phyloP scores from a whole-genome alignment of 768 basidiomycete species.

The Coprinopsis marcescibilis region DNA sequence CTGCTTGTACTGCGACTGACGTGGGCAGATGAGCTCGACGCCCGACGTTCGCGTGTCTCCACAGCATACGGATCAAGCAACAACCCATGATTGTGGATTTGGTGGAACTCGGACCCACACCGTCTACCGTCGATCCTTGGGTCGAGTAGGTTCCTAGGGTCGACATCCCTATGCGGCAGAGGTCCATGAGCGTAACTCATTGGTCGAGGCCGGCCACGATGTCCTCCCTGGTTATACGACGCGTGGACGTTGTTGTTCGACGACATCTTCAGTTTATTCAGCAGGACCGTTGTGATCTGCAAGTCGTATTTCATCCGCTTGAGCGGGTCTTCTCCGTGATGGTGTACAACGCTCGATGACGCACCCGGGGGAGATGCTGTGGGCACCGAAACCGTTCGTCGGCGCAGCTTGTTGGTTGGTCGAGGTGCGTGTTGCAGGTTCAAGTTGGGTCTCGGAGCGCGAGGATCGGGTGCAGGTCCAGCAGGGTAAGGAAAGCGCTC shows the following conservation, averaged over 20 bases:
- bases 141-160: slow-evolving; percentile 3
- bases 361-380: not conserved
- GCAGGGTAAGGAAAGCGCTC: not conserved
- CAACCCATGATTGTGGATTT: slow-evolving; percentile 2
- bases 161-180: not conserved
- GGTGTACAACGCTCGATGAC: not conserved
- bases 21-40: too few species aligned
- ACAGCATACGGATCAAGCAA: not conserved
- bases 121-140: not conserved
- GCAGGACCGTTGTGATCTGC: slow-evolving; percentile 1
- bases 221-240: not conserved
- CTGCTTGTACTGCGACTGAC: not conserved
- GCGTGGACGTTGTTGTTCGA: not conserved
- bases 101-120: slow-evolving; percentile 3
- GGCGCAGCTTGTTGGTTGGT: not conserved
- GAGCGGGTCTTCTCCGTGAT: slow-evolving; percentile 1
- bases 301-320: slow-evolving; percentile 4
- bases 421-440: not conserved
- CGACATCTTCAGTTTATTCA: slow-evolving; percentile 1
- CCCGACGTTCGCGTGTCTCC: not conserved
- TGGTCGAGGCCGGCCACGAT: not conserved
- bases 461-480: not conserved
- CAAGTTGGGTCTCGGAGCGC: not conserved
- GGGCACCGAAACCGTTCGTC: not conserved
- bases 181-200: not conserved